Base-by-base conservation (phyloP, 768 basidiomycete species). In the Rhodotorula graminis region DNA sequence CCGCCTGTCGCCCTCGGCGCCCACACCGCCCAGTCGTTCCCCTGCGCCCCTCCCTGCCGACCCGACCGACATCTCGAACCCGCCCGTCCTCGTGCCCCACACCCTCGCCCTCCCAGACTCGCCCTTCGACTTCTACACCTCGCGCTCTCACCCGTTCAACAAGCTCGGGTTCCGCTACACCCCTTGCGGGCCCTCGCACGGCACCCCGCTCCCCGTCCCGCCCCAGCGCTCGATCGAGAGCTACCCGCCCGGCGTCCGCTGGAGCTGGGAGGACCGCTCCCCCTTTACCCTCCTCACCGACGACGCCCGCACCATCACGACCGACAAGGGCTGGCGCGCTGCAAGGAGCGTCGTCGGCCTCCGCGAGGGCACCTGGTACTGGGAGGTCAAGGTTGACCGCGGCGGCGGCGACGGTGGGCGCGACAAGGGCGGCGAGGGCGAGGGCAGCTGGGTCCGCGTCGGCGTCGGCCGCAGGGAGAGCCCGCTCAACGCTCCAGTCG, bases 401-500 rank as follows among this genome's bases (percentile, higher is more conserved):
- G 89, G 90, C 1, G 90, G 90, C 4, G 90, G 88, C 2, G 88
- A 82, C 33, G 88, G 87, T 5, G 82, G 83, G 73, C 72, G n/a
- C 61, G 77, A 62, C 49, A 69, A 63, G n/a, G 73, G 76, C 56
- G 74, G 82, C 84, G 60, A 81, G 83, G 77, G 80, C 82, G 16
- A 87, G 89, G 79, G 91, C 89, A 37, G 86, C 64, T 89, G 97
- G 82, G 89, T 98, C 49, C 84, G 96, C 27, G 82, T 98, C 1
- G 96, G 96, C 2, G 95, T 92, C 88, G 95, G 87, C 6, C 84
- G 96, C 52, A 85, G 96, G 67, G 96, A 99, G 81, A 90, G 93
- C 14, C 88, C 90, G n/a, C 83, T 98, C 56, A 95, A 96, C 76
- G 92, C 88, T 0, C 96, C 96, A 0, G 93, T 88, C 25, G 96